Evolutionary conservation across 331 rosid species (phyloP), one percentile per base, ranked within the genome.

Genomic region (Malus hybrid): DNA sequence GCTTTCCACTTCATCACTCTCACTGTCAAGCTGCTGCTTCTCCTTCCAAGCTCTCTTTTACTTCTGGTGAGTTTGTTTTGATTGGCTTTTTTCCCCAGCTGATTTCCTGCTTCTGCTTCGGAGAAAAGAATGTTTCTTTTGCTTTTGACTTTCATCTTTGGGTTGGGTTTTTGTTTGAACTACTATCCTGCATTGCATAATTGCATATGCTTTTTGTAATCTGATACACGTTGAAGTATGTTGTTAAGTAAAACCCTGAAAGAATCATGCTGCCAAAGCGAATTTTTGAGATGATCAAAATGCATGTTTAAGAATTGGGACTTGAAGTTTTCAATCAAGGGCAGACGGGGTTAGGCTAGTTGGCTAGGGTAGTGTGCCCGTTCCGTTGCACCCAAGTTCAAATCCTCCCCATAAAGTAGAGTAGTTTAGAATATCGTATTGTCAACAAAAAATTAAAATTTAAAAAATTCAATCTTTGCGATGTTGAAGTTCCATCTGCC

Each of bases 31-130:
- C 81, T 42, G 65, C 11, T 69, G 82, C 10, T 69, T 84, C 94
- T 19, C 76, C 88, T 20, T 22, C 84, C 83, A 76, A 67, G 74
- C 64, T 82, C 67, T 87, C 92, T 55, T 82, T 91, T 46, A 48
- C 89, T 80, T 83, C 87, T 32, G 90, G 98, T 93, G 62, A 80
- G 87, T 85, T 74, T 32, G 7, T 15, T 50, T 52, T 15, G 57
- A 11, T 42, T 73, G 65, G 57, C 73, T 18, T 6, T 36, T 50
- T 5, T 15, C 56, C 14, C 3, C 28, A 8, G 70, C 33, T 31
- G 5, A n/a, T 36, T 57, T 12, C 15, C 42, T 62, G 18, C 33
- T 15, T 6, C 67, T 62, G 67, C n/a, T 62, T 8, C 36, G 16
- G 10, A 31, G 2, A 27, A 62, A 32, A 62, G 67, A 15, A 10